Evolutionary conservation across 2,329 filamentous ascomycete genomes (phyloP).

Genomic region (Chrysoporthe cubensis): DNA sequence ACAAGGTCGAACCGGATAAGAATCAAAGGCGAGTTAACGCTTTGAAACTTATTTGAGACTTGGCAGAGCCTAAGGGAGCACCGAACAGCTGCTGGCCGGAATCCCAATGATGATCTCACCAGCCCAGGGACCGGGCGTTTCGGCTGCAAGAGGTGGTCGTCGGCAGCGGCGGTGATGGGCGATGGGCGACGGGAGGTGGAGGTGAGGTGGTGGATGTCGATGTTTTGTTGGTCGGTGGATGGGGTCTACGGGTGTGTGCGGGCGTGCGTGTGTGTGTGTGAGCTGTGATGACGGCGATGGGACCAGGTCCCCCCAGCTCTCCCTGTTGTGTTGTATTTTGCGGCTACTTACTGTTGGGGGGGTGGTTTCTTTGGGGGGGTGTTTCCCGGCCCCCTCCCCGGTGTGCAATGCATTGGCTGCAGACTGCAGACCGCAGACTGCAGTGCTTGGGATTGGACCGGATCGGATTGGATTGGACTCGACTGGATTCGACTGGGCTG

Average conservation of each 20-base stretch:
- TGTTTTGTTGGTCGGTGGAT: constrained; percentile 18
- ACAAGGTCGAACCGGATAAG: constrained; percentile 15
- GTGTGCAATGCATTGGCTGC: not conserved
- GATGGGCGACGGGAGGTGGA: constrained; percentile 13
- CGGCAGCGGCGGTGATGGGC: constrained; percentile 21
- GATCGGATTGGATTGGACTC: not conserved
- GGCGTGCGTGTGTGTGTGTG: not conserved
- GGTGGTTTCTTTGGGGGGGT: not conserved
- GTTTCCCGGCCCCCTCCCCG: not conserved
- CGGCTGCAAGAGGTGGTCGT: constrained; percentile 14
- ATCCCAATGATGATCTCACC: constrained; percentile 14
- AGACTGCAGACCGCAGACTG: not conserved
- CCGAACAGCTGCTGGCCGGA: constrained; percentile 20
- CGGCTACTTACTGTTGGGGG: not conserved
- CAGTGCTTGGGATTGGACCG: not conserved
- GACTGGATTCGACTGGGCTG: constrained; percentile 3
- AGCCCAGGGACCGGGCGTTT: constrained; percentile 19
- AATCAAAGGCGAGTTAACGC: constrained; percentile 29
- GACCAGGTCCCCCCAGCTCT: constrained; percentile 1
- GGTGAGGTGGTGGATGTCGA: constrained; percentile 11
- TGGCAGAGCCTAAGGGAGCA: constrained; percentile 19
- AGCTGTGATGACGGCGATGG: constrained; percentile 13
- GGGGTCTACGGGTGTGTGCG: not conserved
- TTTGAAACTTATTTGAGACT: constrained; percentile 25
- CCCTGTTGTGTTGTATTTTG: constrained; percentile 8